Percentiles rank a stretch among this genome's conserved stretches.
Evolutionary conservation across 768 basidiomycete genomes (phyloP).

Genomic region (Lenzites betulinus): DNA sequence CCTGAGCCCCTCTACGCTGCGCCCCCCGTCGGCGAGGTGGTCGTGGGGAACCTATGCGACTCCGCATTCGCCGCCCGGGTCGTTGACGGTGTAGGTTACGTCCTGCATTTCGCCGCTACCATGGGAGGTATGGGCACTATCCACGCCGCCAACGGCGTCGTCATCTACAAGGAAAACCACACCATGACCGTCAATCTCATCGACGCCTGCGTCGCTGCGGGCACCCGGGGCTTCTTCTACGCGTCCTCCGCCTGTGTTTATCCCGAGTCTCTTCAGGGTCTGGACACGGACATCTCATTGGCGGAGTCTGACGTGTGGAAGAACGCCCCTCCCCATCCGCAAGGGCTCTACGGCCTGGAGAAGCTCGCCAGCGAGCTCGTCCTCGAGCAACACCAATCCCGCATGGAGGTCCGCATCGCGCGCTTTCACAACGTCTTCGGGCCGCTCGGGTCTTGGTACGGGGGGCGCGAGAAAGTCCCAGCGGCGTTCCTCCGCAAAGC

Average conservation of each 20-base stretch:
- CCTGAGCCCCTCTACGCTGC: constrained; percentile 24
- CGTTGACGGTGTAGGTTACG: constrained; percentile 42
- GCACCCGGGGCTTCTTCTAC: constrained; percentile 49
- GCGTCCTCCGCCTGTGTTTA: constrained; percentile 66
- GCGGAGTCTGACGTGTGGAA: constrained; percentile 48
- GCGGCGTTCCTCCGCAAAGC: constrained; percentile 61
- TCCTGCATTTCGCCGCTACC: constrained; percentile 60
- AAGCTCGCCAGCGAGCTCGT: constrained; percentile 55
- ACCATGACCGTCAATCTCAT: constrained; percentile 52
- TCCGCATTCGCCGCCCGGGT: constrained; percentile 38
- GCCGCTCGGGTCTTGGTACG: constrained; percentile 52
- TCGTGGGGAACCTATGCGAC: constrained; percentile 51
- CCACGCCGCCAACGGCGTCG: constrained; percentile 49
- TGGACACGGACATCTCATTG: constrained; percentile 43
- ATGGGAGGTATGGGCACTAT: constrained; percentile 72
- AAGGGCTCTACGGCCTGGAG: constrained; percentile 62
- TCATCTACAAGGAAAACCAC: constrained; percentile 52
- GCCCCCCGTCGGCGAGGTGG: constrained; percentile 33
- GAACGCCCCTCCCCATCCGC: constrained; percentile 43
- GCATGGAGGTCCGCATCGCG: constrained; percentile 46
- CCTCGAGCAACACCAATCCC: constrained; percentile 34
- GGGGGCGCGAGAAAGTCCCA: constrained; percentile 60
- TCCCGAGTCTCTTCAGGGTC: constrained; percentile 44
- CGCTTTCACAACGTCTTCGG: constrained; percentile 64
- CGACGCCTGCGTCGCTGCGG: constrained; percentile 38